These are phyloP conservation scores for Nothophaeocryptopus gaeumannii DNA, from an alignment of 2,329 filamentous ascomycete genomes.

Conservation along the genomic window DNA sequence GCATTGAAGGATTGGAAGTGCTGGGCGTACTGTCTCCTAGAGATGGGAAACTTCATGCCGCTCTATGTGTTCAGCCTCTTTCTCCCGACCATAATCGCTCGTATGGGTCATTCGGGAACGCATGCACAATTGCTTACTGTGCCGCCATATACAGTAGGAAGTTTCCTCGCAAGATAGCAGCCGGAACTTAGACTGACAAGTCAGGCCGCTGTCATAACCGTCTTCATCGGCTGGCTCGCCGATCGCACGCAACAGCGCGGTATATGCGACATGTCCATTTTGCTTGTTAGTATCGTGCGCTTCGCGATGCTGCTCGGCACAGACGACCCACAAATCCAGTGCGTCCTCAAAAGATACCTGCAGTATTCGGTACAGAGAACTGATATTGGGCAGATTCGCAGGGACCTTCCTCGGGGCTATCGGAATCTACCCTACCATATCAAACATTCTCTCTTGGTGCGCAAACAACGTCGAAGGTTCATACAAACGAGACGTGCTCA, in stretches of 20 bases:
- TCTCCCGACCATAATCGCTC: conserved; percentile 71
- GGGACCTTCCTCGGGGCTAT: conserved; percentile 18
- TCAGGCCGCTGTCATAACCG: conserved; percentile 62
- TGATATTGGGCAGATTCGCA: not conserved
- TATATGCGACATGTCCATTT: conserved; percentile 72
- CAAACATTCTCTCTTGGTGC: conserved; percentile 83
- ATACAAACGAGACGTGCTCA: conserved; percentile 82
- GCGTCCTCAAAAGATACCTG: no score
- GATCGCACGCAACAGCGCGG: conserved; percentile 72
- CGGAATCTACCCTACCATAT: conserved; percentile 44
- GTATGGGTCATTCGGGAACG: conserved; percentile 41
- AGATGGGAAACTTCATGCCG: conserved; percentile 55
- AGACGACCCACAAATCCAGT: conserved; percentile 60
- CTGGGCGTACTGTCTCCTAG: conserved; percentile 64
- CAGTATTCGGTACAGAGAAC: no score
- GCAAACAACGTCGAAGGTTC: conserved; percentile 86
- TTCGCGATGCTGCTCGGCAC: conserved; percentile 75
- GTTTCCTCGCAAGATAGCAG: no score
- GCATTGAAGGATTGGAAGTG: conserved; percentile 77
- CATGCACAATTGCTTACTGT: conserved; percentile 54
- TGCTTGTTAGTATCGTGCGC: conserved; percentile 69
- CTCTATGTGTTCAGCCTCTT: conserved; percentile 34
- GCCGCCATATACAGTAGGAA: conserved; percentile 64
- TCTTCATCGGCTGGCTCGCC: conserved; percentile 68
- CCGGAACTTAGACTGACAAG: no score